phyloP scores from a whole-genome alignment of 176 grass and related monocot genomes.

The Triticum turgidum region DNA sequence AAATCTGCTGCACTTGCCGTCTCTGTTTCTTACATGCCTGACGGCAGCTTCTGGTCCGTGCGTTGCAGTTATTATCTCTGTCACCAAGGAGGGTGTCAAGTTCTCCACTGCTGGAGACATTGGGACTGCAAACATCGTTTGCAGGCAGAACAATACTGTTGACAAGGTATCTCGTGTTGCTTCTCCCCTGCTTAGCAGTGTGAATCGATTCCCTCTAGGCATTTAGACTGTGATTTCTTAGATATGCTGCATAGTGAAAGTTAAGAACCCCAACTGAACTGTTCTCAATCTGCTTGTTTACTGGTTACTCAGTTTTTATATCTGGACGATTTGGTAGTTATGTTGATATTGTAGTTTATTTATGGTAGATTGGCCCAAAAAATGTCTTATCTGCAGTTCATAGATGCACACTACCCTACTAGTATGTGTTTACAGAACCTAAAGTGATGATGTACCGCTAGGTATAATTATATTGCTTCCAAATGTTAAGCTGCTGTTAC shows the following conservation, averaged over 20 bases:
- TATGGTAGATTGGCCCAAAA: too few species aligned
- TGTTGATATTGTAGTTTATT: too few species aligned
- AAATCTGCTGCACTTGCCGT: neutral
- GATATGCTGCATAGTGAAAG: neutral
- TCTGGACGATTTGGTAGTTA: too few species aligned
- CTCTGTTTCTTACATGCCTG: neutral
- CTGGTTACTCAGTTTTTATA: too few species aligned
- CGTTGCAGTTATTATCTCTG: slow-evolving; percentile 74
- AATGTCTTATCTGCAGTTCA: neutral
- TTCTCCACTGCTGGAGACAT: slow-evolving; percentile 97
- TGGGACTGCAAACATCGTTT: slow-evolving; percentile 88
- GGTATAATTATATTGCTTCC: too few species aligned
- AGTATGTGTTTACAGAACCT: too few species aligned
- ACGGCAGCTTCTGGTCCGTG: too few species aligned
- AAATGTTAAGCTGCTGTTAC: too few species aligned
- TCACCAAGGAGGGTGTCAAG: slow-evolving; percentile 96
- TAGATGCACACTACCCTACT: neutral
- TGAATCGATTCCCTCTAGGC: neutral
- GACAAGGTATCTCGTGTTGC: slow-evolving; percentile 62
- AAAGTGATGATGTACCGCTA: too few species aligned
- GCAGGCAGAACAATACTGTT: slow-evolving; percentile 90
- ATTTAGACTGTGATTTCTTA: neutral
- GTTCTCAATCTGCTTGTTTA: neutral
- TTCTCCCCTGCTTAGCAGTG: neutral
- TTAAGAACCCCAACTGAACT: neutral